Percentiles rank a stretch among this genome's conserved stretches.
phyloP scores from a whole-genome alignment of 139 green algal genomes.

The Picochlorum sp. region DNA sequence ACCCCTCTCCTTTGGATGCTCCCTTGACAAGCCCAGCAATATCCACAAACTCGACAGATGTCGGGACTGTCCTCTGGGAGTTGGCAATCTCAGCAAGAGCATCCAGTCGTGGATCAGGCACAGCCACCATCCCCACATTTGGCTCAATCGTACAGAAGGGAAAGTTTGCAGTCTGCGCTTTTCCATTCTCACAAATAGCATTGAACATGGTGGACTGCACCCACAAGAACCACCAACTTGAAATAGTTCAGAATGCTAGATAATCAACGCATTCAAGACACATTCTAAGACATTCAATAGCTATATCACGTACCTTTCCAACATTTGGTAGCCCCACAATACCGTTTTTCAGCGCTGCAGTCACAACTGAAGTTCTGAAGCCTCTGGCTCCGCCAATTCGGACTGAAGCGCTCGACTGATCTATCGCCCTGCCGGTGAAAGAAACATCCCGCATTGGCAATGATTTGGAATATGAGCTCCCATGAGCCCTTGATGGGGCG shows the following conservation, averaged over 20 bases:
- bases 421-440: not conserved
- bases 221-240: too few species aligned
- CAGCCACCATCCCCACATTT: slow-evolving; percentile 68
- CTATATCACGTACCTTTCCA: slow-evolving; percentile 57
- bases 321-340: slow-evolving; percentile 98
- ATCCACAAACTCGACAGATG: slow-evolving; percentile 95
- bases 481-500: too few species aligned
- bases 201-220: slow-evolving; percentile 88
- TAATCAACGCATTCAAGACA: too few species aligned
- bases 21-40: slow-evolving; percentile 93
- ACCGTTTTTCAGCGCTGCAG: slow-evolving; percentile 61
- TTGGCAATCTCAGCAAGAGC: slow-evolving; percentile 39
- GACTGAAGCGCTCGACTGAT: not conserved
- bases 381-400: slow-evolving; percentile 5
- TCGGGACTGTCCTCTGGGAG: slow-evolving; percentile 67
- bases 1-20: slow-evolving; percentile 78
- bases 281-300: too few species aligned
- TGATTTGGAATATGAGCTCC: too few species aligned
- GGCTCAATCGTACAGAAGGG: slow-evolving; percentile 98
- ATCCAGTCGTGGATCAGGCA: slow-evolving; percentile 45
- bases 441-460: too few species aligned
- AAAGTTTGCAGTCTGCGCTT: slow-evolving; percentile 92
- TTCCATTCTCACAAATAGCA: slow-evolving; percentile 85
- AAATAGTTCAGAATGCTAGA: too few species aligned
- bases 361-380: slow-evolving; percentile 15